A percentile compares a stretch with the other conserved stretches of the same genome.
These are phyloP conservation scores for Pleurostoma richardsiae DNA, from an alignment of 2,329 filamentous ascomycete genomes.

Conservation along the genomic window DNA sequence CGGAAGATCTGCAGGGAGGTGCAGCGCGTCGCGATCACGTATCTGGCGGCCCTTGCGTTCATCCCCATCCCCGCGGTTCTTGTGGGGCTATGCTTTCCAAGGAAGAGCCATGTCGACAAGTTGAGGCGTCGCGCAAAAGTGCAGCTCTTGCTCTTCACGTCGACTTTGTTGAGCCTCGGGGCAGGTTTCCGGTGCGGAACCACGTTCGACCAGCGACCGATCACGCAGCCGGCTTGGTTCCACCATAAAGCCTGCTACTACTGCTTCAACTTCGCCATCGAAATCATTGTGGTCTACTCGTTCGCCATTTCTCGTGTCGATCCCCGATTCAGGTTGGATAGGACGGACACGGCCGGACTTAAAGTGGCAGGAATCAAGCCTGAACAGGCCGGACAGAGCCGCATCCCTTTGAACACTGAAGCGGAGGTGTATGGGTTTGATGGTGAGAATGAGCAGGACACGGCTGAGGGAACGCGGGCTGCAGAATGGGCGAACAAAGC, in stretches of 20 bases:
- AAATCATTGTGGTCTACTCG: conserved; percentile 50
- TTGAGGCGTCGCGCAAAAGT: conserved; percentile 48
- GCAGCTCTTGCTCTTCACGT: conserved; percentile 41
- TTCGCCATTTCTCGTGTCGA: conserved; percentile 32
- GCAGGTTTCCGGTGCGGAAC: conserved; percentile 52
- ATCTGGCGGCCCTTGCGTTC: conserved; percentile 51
- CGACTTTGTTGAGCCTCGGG: conserved; percentile 47
- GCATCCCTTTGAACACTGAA: too few relatives aligned
- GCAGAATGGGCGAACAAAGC: too few relatives aligned
- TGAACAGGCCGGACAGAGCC: too few relatives aligned
- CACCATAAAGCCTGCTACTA: conserved; percentile 58
- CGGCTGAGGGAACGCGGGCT: too few relatives aligned
- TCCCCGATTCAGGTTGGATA: too few relatives aligned
- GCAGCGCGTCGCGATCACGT: conserved; percentile 48
- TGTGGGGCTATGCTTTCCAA: conserved; percentile 10
- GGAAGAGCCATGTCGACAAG: conserved; percentile 19
- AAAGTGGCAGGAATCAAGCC: too few relatives aligned
- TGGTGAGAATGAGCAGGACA: too few relatives aligned
- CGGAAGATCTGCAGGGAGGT: conserved; percentile 45
- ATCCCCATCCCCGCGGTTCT: conserved; percentile 50
- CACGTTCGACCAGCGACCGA: conserved; percentile 34
- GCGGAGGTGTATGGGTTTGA: too few relatives aligned
- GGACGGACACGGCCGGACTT: too few relatives aligned
- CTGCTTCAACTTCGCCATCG: conserved; percentile 56
- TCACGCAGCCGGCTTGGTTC: conserved; percentile 47